Evolutionary conservation across 2,329 filamentous ascomycete species (phyloP).

Genomic region (Cladosporium sp.): DNA sequence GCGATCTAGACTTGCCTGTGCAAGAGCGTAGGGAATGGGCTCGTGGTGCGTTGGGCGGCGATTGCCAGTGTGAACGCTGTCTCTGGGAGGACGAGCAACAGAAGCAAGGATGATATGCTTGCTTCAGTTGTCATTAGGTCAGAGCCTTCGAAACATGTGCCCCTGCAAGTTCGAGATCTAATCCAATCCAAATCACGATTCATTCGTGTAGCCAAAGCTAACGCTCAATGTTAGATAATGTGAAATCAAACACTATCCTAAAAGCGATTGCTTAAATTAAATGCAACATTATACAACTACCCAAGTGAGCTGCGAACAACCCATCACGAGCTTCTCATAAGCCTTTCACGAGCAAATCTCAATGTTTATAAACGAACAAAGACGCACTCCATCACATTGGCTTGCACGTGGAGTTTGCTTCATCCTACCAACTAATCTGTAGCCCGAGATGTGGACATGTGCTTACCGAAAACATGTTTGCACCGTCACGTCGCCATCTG

Average conservation of each 20-base stretch:
- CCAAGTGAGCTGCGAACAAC: neutral
- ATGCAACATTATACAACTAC: neutral
- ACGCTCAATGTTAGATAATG: neutral
- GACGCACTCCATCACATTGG: neutral
- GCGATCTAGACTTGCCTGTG: slow-evolving; percentile 77
- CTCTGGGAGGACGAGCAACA: slow-evolving; percentile 57
- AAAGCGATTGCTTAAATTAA: neutral
- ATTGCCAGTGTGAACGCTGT: slow-evolving; percentile 84
- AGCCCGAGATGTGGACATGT: neutral
- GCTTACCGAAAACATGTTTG: neutral
- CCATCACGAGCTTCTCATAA: neutral
- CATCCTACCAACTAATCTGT: neutral
- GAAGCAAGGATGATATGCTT: neutral
- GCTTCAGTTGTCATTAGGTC: neutral
- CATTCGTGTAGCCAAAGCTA: neutral
- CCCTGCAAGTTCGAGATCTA: neutral
- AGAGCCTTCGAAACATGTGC: neutral
- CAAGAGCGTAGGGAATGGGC: slow-evolving; percentile 86
- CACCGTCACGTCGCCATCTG: neutral
- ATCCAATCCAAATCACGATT: neutral
- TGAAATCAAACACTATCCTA: neutral
- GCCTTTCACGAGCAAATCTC: no score
- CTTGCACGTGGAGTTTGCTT: neutral
- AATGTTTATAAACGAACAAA: neutral
- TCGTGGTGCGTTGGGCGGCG: slow-evolving; percentile 79